phyloP scores from a whole-genome alignment of 805 yeast species.

The Metschnikowia amazonensis region DNA sequence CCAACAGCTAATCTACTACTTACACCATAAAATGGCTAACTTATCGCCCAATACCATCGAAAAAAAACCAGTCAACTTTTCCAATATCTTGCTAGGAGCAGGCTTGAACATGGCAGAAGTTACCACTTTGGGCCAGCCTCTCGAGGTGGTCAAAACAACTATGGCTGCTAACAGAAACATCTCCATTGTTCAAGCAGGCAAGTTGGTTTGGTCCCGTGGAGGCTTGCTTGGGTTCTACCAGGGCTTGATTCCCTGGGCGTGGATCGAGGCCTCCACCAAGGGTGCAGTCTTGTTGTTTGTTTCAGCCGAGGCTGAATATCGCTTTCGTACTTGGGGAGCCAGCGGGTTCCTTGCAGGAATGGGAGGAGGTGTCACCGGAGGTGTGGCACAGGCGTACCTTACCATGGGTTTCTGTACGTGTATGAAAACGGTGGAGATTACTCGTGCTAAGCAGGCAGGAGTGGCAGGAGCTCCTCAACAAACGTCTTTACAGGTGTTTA shows the following conservation, averaged over 20 bases:
- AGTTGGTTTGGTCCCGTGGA: conserved; percentile 87
- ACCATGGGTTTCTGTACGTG: conserved; percentile 99
- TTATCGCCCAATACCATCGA: conserved; percentile 33
- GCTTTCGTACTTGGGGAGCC: conserved; percentile 58
- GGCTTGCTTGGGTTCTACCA: conserved; percentile 92
- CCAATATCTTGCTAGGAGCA: conserved; percentile 91
- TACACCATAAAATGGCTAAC: conserved; percentile 1
- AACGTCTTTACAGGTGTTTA: conserved; percentile 81
- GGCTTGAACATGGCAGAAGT: conserved; percentile 81
- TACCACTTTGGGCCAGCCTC: conserved; percentile 93
- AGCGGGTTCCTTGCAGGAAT: conserved; percentile 78
- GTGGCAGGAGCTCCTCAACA: conserved; percentile 62
- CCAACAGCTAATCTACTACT: no score
- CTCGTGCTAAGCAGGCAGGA: conserved; percentile 71
- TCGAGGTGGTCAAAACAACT: conserved; percentile 93
- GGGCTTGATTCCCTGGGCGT: conserved; percentile 98
- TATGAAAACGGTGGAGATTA: conserved; percentile 98
- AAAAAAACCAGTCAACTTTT: conserved; percentile 82
- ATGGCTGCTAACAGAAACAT: conserved; percentile 94
- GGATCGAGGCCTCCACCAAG: conserved; percentile 99
- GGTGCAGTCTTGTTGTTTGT: conserved; percentile 95
- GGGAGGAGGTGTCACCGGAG: conserved; percentile 94
- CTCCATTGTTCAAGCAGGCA: conserved; percentile 61
- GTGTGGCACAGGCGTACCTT: conserved; percentile 92
- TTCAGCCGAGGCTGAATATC: conserved; percentile 87